Percentiles rank a stretch among this genome's conserved stretches.
Evolutionary conservation across 164 flowering plant genomes (phyloP).

Genomic region (Annona squamosa): DNA sequence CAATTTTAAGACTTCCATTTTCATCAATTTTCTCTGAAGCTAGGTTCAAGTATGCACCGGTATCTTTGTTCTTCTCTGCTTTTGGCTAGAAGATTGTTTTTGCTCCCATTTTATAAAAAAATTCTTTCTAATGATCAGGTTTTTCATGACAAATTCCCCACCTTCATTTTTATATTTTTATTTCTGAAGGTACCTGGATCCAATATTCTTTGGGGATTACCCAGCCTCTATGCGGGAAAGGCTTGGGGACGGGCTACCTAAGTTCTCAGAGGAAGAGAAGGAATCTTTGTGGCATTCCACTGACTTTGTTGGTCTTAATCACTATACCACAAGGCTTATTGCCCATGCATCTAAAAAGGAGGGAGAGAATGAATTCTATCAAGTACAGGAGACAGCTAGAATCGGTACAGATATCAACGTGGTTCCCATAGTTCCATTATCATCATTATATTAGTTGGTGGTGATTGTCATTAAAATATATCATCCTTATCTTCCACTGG

Average conservation of each 20-base stretch:
- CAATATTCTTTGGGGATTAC: constrained; percentile 76
- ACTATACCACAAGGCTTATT: constrained; percentile 76
- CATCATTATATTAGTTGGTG: neutral
- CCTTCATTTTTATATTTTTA: too few relatives aligned
- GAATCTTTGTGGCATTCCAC: constrained; percentile 42
- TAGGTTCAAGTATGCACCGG: neutral
- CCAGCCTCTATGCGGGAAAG: constrained; percentile 69
- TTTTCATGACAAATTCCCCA: neutral
- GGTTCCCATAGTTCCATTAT: neutral
- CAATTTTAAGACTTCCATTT: too few relatives aligned
- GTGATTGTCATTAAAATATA: neutral
- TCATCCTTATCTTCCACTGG: constrained; percentile 6
- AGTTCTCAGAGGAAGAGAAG: constrained; percentile 57
- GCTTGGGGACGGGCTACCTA: constrained; percentile 70
- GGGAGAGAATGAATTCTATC: constrained; percentile 39
- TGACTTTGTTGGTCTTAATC: constrained; percentile 87
- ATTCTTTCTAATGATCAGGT: neutral
- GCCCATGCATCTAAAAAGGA: constrained; percentile 29
- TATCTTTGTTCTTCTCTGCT: neutral
- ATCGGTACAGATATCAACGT: constrained; percentile 35
- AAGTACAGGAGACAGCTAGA: constrained; percentile 54
- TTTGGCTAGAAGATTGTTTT: neutral
- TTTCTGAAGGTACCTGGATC: constrained; percentile 61
- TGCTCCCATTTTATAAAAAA: neutral
- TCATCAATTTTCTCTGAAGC: too few relatives aligned